Evolutionary conservation across 75 land plant genomes (phyloP), one percentile per base, ranked within the genome.

Genomic region (Pinus albicaulis): DNA sequence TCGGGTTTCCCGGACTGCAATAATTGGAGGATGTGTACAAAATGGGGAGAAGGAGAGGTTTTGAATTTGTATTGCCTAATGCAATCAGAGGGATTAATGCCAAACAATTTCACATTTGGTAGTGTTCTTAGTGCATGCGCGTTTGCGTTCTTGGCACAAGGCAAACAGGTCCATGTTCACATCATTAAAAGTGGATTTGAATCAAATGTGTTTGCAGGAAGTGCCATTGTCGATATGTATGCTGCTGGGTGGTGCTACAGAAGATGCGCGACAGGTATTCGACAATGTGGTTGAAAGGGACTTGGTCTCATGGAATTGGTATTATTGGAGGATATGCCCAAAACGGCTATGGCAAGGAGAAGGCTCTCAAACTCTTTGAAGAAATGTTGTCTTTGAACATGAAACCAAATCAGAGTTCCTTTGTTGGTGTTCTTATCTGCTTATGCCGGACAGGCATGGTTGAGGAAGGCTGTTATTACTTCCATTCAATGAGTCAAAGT

Each of bases 21-120:
- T 89, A 66, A 80, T 89, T 23, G 76, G 82, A 12, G 87, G 92
- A 0, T 82, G 72, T 88, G 80, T 66, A 2, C 78, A 82, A 52
- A 41, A 61, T 57, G n/a, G 88, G 85, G 61, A 22, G 65, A 64
- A 41, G 20, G 77, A 76, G 56, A 73, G 77, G 86, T 80, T 4
- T 19, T 89, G 34, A 20, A 55, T 34, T 59, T 78, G 73, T 83
- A 88, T 71, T 5, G 57, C 24, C 69, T 81, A 34, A 88, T 90
- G 87, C 83, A 76, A 28, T 26, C 25, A 25, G 56, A 56, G 72
- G 85, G 85, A 6, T 72, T 78, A 17, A 44, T 34, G 57, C 76
- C 60, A 61, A 84, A 85, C 75, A 55, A 77, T 23, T 80, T 75
- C 56, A 80, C 82, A 48, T 59, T 82, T 74, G 69, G 76, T 76